These are phyloP conservation scores for Aegilops sharonensis DNA, from an alignment of 176 grass and related monocot species.

Conservation along the genomic window DNA sequence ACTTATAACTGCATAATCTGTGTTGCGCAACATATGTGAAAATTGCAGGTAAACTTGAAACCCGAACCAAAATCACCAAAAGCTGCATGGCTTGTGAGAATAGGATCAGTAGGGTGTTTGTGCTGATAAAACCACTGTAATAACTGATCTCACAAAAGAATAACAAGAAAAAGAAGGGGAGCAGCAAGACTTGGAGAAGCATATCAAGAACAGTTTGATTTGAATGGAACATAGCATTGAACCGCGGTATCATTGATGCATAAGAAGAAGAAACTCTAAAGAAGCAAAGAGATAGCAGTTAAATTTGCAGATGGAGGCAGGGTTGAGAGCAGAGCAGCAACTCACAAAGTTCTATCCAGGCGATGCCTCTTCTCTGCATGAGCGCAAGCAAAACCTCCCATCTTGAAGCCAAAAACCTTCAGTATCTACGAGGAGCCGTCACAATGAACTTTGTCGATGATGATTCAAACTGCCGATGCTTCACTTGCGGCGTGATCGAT, in stretches of 20 bases:
- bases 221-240: neutral
- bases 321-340: neutral
- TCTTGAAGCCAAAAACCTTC: conserved; percentile 32
- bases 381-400: conserved; percentile 44
- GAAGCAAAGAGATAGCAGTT: neutral
- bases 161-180: too few species aligned
- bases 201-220: neutral
- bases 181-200: neutral
- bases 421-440: neutral
- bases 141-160: neutral
- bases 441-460: neutral
- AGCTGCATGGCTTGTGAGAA: neutral
- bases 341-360: conserved; percentile 51
- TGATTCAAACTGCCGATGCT: neutral
- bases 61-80: neutral
- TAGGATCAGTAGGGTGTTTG: neutral
- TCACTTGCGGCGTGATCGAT: neutral
- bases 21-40: neutral
- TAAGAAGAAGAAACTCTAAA: neutral
- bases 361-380: conserved; percentile 48
- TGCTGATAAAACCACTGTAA: neutral
- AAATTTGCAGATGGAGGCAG: neutral
- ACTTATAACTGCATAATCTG: neutral
- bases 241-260: neutral
- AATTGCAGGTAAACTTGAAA: neutral